phyloP scores from a whole-genome alignment of 1,139 yeast species.

The Diutina mesorugosa region DNA sequence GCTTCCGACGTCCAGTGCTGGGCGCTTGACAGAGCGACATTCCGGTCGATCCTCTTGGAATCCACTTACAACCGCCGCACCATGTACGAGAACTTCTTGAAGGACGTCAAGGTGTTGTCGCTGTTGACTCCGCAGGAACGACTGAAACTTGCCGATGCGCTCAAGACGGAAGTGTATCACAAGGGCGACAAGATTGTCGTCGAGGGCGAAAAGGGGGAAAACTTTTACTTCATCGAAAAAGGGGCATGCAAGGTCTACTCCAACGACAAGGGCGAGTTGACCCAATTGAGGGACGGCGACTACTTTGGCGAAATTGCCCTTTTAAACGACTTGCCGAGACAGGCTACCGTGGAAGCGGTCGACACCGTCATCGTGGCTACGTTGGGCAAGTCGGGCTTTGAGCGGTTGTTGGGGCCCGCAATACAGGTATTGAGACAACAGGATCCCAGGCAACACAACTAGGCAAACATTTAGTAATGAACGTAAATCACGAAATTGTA shows the following conservation, averaged over 20 bases:
- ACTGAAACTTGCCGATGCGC: slow-evolving; percentile 88
- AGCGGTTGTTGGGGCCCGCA: slow-evolving; percentile 86
- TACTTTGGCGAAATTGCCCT: slow-evolving; percentile 95
- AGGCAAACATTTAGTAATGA: not conserved
- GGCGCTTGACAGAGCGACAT: slow-evolving; percentile 90
- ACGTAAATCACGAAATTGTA: not conserved
- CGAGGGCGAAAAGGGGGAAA: slow-evolving; percentile 89
- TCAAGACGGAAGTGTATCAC: slow-evolving; percentile 63
- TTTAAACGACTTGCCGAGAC: slow-evolving; percentile 83
- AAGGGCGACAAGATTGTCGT: slow-evolving; percentile 65
- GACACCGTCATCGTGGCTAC: slow-evolving; percentile 78
- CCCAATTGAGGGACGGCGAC: slow-evolving; percentile 58
- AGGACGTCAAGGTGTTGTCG: slow-evolving; percentile 72
- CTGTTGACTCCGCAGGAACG: slow-evolving; percentile 71
- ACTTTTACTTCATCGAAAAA: slow-evolving; percentile 78
- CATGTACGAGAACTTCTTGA: slow-evolving; percentile 81
- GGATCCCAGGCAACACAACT: slow-evolving; percentile 39
- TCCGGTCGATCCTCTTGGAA: slow-evolving; percentile 81
- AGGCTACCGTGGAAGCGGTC: slow-evolving; percentile 80
- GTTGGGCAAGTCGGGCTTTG: slow-evolving; percentile 84
- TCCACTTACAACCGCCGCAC: slow-evolving; percentile 84
- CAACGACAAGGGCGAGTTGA: slow-evolving; percentile 36
- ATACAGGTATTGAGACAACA: slow-evolving; percentile 70
- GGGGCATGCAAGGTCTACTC: slow-evolving; percentile 66
- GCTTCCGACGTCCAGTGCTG: slow-evolving; percentile 55